These are phyloP conservation scores for Teunomyces tritomae DNA, from an alignment of 805 yeast genomes.

Conservation along the genomic window DNA sequence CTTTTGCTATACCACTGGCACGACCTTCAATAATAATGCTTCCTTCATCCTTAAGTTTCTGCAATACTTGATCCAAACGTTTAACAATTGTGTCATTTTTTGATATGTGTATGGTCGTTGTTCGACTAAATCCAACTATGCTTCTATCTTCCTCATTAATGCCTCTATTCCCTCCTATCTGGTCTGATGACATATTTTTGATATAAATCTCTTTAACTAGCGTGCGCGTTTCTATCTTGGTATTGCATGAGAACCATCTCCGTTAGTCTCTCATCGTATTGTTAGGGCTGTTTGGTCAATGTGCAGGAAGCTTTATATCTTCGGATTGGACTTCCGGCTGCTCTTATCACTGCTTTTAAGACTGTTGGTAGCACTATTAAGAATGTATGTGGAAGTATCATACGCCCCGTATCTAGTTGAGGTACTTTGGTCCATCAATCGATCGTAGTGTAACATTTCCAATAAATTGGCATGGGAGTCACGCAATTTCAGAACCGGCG, in stretches of 20 bases:
- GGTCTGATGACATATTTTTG: too few species aligned
- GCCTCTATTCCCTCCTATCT: too few species aligned
- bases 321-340: conserved; percentile 5
- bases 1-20: conserved; percentile 16
- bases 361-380: conserved; percentile 8
- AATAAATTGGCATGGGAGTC: conserved; percentile 22
- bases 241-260: background rate
- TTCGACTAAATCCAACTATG: conserved; percentile 3
- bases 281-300: background rate
- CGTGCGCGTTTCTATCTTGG: conserved; percentile 5
- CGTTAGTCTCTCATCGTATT: background rate
- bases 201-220: background rate
- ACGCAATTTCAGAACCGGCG: conserved; percentile 8
- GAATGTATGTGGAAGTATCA: conserved; percentile 10
- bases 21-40: conserved; percentile 17
- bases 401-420: conserved; percentile 13
- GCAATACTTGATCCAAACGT: conserved; percentile 11
- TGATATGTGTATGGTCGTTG: conserved; percentile 12
- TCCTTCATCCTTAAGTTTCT: conserved; percentile 8
- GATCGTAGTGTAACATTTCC: conserved; percentile 20
- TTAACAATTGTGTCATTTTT: conserved; percentile 16
- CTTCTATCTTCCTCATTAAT: background rate
- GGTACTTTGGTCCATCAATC: conserved; percentile 9
- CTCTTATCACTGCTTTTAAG: conserved; percentile 6
- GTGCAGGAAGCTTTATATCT: background rate